These are phyloP conservation scores for Pholiota microspora DNA, from an alignment of 768 basidiomycete species.

Conservation along the genomic window DNA sequence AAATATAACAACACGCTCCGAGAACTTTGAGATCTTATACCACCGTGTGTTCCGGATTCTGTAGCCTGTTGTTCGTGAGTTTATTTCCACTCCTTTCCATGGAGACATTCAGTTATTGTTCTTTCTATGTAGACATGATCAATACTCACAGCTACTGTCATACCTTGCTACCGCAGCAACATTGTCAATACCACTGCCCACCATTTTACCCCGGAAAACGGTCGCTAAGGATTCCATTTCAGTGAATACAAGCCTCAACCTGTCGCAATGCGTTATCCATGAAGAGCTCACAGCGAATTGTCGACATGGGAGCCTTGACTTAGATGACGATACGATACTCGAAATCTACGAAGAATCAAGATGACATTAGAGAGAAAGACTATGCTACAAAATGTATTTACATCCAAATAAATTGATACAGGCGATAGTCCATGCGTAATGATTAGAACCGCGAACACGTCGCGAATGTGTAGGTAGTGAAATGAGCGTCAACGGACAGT, in stretches of 20 bases:
- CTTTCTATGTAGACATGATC: too few species aligned
- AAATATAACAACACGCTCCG: background rate
- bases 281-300: too few species aligned
- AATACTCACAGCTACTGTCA: background rate
- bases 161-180: too few species aligned
- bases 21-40: background rate
- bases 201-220: too few species aligned
- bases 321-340: too few species aligned
- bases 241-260: too few species aligned
- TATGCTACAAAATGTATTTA: conserved; percentile 7
- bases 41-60: background rate
- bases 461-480: background rate
- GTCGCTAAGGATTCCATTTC: too few species aligned
- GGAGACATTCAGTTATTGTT: too few species aligned
- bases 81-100: background rate
- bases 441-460: conserved; percentile 4
- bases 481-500: conserved; percentile 2
- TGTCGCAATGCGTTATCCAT: too few species aligned
- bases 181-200: too few species aligned
- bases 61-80: background rate
- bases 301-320: too few species aligned
- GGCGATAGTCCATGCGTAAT: conserved; percentile 2
- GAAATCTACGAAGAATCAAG: background rate
- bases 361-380: conserved; percentile 1
- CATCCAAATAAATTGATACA: conserved; percentile 1